Evolutionary conservation across 345 rosid species (phyloP).

Genomic region (Euphorbia peplus): DNA sequence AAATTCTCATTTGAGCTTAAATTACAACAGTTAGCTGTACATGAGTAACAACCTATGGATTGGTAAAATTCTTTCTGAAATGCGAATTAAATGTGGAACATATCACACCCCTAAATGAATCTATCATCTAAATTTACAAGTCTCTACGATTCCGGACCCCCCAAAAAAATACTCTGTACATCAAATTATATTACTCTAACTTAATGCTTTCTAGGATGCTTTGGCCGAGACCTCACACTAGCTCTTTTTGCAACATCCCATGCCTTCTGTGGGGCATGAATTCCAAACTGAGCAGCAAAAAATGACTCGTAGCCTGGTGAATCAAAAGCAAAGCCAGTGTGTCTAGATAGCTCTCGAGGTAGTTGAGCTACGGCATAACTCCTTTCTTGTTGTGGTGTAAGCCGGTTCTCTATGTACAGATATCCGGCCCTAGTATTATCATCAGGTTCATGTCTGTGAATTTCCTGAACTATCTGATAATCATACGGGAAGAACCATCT

Average conservation of each 20-base stretch:
- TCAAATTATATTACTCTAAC: not conserved
- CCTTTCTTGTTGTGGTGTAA: constrained; percentile 73
- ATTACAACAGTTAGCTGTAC: constrained; percentile 18
- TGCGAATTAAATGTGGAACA: not conserved
- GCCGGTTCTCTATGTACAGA: constrained; percentile 53
- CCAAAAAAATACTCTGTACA: constrained; percentile 7
- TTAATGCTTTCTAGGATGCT: constrained; percentile 35
- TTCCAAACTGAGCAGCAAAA: constrained; percentile 84
- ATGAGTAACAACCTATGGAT: constrained; percentile 1
- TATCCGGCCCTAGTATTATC: constrained; percentile 38
- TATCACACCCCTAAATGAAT: not conserved
- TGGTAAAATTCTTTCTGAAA: not conserved
- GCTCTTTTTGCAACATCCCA: constrained; percentile 99
- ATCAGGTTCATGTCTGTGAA: constrained; percentile 66
- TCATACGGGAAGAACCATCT: constrained; percentile 97
- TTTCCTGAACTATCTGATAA: constrained; percentile 93
- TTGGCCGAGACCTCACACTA: constrained; percentile 62
- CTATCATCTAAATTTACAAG: constrained; percentile 15
- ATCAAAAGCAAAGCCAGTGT: constrained; percentile 95
- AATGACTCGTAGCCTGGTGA: constrained; percentile 98
- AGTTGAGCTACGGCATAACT: constrained; percentile 80
- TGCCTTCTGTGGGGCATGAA: constrained; percentile 87
- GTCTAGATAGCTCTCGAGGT: constrained; percentile 82
- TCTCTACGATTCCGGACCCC: not conserved
- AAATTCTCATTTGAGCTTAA: constrained; percentile 7